Percentiles rank a stretch among this genome's conserved stretches.
These are phyloP conservation scores for Domatiomyces globalis DNA, from an alignment of 2,329 filamentous ascomycete species.

Conservation along the genomic window DNA sequence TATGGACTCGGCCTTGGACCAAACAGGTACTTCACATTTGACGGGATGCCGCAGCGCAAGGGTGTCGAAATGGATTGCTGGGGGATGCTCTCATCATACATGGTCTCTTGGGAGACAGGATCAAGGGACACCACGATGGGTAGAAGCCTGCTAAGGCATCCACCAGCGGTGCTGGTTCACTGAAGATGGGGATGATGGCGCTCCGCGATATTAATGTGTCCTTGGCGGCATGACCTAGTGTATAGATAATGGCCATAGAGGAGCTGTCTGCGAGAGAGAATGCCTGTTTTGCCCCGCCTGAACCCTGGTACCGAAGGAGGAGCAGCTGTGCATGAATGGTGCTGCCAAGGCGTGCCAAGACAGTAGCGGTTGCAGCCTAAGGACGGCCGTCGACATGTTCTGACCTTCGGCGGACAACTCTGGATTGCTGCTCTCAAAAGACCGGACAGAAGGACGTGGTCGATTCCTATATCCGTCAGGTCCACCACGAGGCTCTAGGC, in stretches of 20 bases:
- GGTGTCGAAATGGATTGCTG: not conserved
- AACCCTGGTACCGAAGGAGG: not conserved
- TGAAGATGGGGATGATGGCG: not conserved
- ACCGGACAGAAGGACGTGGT: not conserved
- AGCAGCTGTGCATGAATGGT: not conserved
- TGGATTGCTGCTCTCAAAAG: not conserved
- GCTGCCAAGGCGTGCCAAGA: not conserved
- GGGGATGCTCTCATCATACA: not conserved
- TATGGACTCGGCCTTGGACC: not conserved
- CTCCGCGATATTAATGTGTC: not conserved
- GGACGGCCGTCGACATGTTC: not conserved
- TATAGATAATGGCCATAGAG: not conserved
- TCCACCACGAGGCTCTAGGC: not conserved
- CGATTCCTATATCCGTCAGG: not conserved
- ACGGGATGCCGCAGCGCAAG: not conserved
- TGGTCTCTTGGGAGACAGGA: not conserved
- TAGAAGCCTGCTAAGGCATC: not conserved
- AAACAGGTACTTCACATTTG: not conserved
- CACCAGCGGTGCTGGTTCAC: not conserved
- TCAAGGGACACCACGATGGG: not conserved
- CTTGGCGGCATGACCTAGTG: not conserved
- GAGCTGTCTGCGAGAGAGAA: not conserved
- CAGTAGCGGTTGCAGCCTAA: not conserved
- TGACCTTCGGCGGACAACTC: not conserved
- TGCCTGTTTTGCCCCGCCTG: not conserved